Conservation (phyloP, 2,329 filamentous ascomycete species). For the Eutypella sp. region DNA sequence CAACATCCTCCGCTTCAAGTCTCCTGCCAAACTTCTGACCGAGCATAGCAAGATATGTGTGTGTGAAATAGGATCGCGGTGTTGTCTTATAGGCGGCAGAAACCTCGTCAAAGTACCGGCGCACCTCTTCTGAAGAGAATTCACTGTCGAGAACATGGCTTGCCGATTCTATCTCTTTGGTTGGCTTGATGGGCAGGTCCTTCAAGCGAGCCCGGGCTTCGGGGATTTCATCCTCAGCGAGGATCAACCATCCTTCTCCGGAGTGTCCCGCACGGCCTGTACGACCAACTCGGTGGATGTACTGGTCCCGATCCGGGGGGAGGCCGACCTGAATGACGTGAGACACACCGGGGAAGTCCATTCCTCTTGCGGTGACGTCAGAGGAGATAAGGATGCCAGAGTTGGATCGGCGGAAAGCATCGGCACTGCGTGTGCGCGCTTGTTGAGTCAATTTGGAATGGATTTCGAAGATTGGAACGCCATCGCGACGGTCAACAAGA, state of each 20-base stretch:
- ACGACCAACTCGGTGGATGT: conserved; percentile 73
- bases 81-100: conserved; percentile 37
- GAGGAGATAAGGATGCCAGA: conserved; percentile 69
- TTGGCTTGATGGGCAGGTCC: conserved; percentile 56
- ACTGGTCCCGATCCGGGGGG: conserved; percentile 61
- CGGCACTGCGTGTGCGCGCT: conserved; percentile 64
- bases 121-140: conserved; percentile 32
- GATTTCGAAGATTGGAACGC: conserved; percentile 53
- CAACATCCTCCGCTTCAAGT: conserved; percentile 27
- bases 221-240: conserved; percentile 49
- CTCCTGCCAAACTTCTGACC: conserved; percentile 42
- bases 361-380: conserved; percentile 75
- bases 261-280: conserved; percentile 71
- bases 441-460: conserved; percentile 73
- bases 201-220: conserved; percentile 47
- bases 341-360: conserved; percentile 79
- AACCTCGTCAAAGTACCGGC: conserved; percentile 38
- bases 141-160: conserved; percentile 45
- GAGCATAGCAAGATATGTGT: conserved; percentile 54
- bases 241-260: conserved; percentile 65
- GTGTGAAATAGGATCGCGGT: conserved; percentile 36
- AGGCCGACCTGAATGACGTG: conserved; percentile 71
- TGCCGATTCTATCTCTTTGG: conserved; percentile 46
- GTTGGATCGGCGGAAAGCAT: conserved; percentile 62
- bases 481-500: conserved; percentile 26